Conservation (phyloP, 2,329 filamentous ascomycete genomes). For the Penicillium sp. region DNA sequence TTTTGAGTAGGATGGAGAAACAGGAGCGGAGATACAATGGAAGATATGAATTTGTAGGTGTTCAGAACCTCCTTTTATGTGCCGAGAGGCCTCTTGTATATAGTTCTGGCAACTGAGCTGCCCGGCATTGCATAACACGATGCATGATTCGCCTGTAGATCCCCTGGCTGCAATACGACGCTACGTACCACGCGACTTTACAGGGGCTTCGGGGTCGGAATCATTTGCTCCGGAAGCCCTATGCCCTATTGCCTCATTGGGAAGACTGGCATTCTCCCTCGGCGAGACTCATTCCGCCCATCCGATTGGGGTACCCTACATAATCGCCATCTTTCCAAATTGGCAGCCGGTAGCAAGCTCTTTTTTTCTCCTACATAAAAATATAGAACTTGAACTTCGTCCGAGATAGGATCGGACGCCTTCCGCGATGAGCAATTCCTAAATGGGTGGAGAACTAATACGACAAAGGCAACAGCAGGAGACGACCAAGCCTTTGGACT, state of each 20-base stretch:
- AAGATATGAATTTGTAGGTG: background rate
- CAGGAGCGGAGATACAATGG: background rate
- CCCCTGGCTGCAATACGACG: background rate
- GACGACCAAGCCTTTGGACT: background rate
- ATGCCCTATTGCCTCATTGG: constrained; percentile 12
- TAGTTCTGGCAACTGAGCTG: background rate
- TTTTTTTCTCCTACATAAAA: too few relatives aligned
- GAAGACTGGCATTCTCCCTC: background rate
- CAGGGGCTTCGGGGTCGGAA: background rate
- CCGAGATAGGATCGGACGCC: background rate
- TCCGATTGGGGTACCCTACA: constrained; percentile 10
- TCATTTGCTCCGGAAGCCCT: constrained; percentile 14
- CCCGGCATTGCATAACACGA: background rate
- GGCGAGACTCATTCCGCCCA: constrained; percentile 1
- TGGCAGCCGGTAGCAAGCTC: background rate
- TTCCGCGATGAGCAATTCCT: background rate
- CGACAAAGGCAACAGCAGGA: constrained; percentile 10
- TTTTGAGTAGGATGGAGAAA: background rate
- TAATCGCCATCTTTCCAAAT: background rate
- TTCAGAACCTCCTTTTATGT: background rate
- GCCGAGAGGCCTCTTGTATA: background rate
- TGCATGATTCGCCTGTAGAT: background rate
- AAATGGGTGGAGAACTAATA: background rate
- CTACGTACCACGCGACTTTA: background rate
- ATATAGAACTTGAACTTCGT: too few relatives aligned